phyloP scores from a whole-genome alignment of 2,329 filamentous ascomycete genomes.

The Epichloe scottii region DNA sequence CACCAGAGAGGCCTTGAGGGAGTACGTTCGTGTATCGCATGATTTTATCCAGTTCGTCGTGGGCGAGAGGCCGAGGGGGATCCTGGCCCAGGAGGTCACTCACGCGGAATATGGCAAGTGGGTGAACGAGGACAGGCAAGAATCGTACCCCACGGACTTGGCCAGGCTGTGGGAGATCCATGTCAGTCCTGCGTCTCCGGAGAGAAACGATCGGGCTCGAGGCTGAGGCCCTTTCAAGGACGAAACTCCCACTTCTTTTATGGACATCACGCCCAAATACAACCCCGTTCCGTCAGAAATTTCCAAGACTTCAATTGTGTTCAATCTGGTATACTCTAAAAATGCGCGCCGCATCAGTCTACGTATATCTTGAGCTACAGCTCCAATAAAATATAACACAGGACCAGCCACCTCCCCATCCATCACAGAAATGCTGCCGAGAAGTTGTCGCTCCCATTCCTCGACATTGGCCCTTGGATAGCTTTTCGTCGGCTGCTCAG shows the following conservation, averaged over 20 bases:
- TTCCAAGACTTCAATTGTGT: neutral
- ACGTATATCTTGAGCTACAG: neutral
- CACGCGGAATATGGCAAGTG: slow-evolving; percentile 28
- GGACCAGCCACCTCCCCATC: neutral
- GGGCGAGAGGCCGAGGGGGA: slow-evolving; percentile 27
- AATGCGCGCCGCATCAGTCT: neutral
- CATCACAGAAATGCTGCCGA: slow-evolving; percentile 21
- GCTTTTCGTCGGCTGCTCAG: slow-evolving; percentile 34
- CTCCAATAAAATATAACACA: slow-evolving; percentile 4
- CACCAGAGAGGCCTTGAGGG: slow-evolving; percentile 39
- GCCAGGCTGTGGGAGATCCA: slow-evolving; percentile 31
- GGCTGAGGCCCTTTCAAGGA: too few species aligned
- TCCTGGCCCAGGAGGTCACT: slow-evolving; percentile 38
- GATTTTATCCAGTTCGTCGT: slow-evolving; percentile 42
- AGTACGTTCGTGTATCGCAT: slow-evolving; percentile 47
- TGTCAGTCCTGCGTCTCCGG: slow-evolving; percentile 18
- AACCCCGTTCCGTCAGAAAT: neutral
- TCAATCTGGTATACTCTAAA: too few species aligned
- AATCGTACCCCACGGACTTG: slow-evolving; percentile 19
- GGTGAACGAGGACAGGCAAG: slow-evolving; percentile 22
- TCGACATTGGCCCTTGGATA: slow-evolving; percentile 21
- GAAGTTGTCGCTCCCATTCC: slow-evolving; percentile 15
- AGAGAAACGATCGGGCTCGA: neutral
- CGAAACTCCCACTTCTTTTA: neutral
- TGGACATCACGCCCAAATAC: too few species aligned